Conservation (phyloP, 768 basidiomycete genomes). For the Trametes elegans region DNA sequence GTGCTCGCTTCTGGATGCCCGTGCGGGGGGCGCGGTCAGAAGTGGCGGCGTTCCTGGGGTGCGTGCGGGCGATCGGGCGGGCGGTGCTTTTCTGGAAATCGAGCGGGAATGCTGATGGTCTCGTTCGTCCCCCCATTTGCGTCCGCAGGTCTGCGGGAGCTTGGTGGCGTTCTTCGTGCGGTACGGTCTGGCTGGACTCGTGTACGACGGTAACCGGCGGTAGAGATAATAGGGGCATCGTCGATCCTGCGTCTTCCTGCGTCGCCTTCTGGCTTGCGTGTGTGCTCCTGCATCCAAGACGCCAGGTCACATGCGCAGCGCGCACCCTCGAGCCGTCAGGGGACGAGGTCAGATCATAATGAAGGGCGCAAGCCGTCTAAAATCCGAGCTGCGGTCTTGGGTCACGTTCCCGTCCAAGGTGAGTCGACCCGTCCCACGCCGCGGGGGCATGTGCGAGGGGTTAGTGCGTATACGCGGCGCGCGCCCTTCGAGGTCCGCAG, state of each 20-base stretch:
- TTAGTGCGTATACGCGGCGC: conserved; percentile 17
- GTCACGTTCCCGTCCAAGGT: conserved; percentile 3
- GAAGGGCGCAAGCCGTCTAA: conserved; percentile 1
- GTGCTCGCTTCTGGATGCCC: background rate
- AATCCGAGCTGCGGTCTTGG: conserved; percentile 2
- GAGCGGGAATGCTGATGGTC: conserved; percentile 2
- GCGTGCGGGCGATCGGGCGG: background rate
- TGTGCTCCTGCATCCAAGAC: background rate
- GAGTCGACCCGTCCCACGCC: background rate
- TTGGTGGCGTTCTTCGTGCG: conserved; percentile 79
- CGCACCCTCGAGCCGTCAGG: background rate
- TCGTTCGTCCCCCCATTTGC: background rate
- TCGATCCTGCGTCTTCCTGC: background rate
- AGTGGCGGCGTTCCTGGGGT: background rate
- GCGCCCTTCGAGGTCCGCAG: background rate
- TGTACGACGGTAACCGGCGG: conserved; percentile 91
- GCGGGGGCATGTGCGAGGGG: background rate
- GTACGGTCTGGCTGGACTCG: conserved; percentile 84
- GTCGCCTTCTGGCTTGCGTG: background rate
- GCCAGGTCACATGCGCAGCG: background rate
- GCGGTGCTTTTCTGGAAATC: conserved; percentile 6
- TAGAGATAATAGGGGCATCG: conserved; percentile 33
- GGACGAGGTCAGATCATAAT: background rate
- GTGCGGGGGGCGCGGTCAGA: no score
- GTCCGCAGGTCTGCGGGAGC: conserved; percentile 65